Base-by-base conservation (phyloP, 345 rosid species). In the Gossypium turneri region DNA sequence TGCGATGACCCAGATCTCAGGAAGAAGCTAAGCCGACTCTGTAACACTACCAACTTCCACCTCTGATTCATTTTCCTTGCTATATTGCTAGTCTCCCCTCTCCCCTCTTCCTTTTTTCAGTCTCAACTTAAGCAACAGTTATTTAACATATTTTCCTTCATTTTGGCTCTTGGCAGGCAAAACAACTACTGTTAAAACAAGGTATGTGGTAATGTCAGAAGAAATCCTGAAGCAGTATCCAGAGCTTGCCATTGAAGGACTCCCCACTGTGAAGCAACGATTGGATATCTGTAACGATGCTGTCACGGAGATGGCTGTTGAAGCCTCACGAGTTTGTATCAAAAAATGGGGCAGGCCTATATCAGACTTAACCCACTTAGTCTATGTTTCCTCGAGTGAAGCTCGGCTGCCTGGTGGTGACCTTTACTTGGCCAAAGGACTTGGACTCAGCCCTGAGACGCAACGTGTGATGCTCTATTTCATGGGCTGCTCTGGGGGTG, bases 341-440 rank as follows among this genome's bases (percentile, higher is more conserved):
- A 82, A 85, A 79, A 90, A 83, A 56, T 93, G 98, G 98, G 97
- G 96, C 25, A 85, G 93, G 77, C 82, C 92, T 2, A 50, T 79
- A 11, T 85, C 97, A 13, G 93, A 93, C 78, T 91, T 95, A 65
- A 93, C 96, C 68, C 99, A 93, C 87, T 52, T 95, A 29, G 98
- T 95, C 47, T 95, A 95, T n/a, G 99, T 93, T 71, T 95, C 99
- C 24, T 95, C 98, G 5, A 95, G 98, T 60, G 98, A 95, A 84
- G 97, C 88, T 75, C 89, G 99, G 79, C 84, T 93, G 12, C 99
- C 98, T 9, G 96, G 97, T 2, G 98, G 98, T 0, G 98, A 95
- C 72, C 86, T 95, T 44, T 88, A 84, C 87, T 84, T 93, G 22
- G 97, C 97, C n/a, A 86, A 73, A 78, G 97, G 96, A 7, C 92